Evolutionary conservation across 768 basidiomycete genomes (phyloP).

Genomic region (Kwoniella newhampshirensis): DNA sequence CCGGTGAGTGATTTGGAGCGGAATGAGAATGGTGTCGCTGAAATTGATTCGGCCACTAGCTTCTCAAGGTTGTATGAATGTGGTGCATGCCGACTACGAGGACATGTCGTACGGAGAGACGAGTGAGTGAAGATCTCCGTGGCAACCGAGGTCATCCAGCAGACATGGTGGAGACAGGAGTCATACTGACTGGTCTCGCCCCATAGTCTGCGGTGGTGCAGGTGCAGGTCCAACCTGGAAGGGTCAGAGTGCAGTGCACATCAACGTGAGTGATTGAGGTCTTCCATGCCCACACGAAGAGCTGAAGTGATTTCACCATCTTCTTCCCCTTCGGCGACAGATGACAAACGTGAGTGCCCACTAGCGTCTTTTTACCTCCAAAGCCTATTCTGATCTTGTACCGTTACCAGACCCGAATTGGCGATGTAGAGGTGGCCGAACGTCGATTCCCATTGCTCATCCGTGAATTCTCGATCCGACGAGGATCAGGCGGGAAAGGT

Average conservation of each 20-base stretch:
- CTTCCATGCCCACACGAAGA: too few relatives aligned
- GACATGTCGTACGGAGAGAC: slow-evolving; percentile 8
- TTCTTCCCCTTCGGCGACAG: too few relatives aligned
- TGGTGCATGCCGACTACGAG: background rate
- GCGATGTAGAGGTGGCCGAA: slow-evolving; percentile 38
- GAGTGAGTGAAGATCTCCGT: slow-evolving; percentile 6
- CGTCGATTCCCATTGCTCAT: slow-evolving; percentile 32
- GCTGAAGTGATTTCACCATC: background rate
- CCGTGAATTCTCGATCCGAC: slow-evolving; percentile 28
- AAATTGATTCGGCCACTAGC: background rate
- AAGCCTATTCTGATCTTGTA: too few relatives aligned
- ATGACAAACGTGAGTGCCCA: background rate
- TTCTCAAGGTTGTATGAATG: slow-evolving; percentile 1
- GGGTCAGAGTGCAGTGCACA: slow-evolving; percentile 28
- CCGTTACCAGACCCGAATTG: slow-evolving; percentile 21
- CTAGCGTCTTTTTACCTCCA: too few relatives aligned
- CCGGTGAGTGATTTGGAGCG: slow-evolving; percentile 89
- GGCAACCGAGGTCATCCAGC: too few relatives aligned
- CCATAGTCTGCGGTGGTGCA: slow-evolving; percentile 24
- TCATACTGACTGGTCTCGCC: background rate
- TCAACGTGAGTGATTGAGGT: slow-evolving; percentile 1
- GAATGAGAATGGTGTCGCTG: too few relatives aligned
- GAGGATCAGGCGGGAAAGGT: slow-evolving; percentile 16
- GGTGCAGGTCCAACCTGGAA: slow-evolving; percentile 41
- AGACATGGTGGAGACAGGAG: too few relatives aligned